Base-by-base conservation (phyloP, 108 stramenopile species). In the Discostella pseudostelligera region DNA sequence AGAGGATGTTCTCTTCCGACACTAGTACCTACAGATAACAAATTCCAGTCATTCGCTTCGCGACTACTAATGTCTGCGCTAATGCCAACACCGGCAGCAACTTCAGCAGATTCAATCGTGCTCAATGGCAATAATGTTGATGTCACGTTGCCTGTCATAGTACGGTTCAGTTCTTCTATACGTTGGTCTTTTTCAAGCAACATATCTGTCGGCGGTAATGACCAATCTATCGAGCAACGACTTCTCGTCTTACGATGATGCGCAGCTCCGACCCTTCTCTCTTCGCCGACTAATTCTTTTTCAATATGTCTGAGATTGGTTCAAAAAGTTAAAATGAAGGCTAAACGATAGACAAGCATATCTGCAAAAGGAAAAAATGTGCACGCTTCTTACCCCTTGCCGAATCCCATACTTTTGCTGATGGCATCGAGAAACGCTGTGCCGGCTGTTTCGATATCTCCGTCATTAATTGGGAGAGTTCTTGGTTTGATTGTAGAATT, bases 181-280 rank as follows among this genome's bases (percentile, higher is more conserved):
- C 66, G 74, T 45, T 80, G 79, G 19, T 80, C 74, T 48, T 70
- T 70, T 39, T 78, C 77, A 21, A 78, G 26, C 6, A 78, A 65
- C 39, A 39, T 70, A 16, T 78, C 77, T 22, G 77, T 62, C n/a
- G 81, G 82, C 10, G 90, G 87, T 25, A 92, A 63, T 14, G 90
- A 73, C 93, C 93, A 94, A 48, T 94, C 93, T 49, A 92, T 92
- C 36, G 87, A 88, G 42, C 87, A 88, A 51, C 76, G 69, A 56
- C 90, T 92, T 16, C 76, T 72, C 10, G 86, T 92, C 65, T 90
- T 91, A n/a, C 90, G 85, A 69, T 94, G 93, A 55, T 92, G 83
- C 8, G 80, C 78, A 8, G 79, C 74, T 0, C 86, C 89, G 17
- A 87, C 89, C 37, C 83, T 71, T 24, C 46, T 61, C 59, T 87